A percentile compares a stretch with the other conserved stretches of the same genome.
phyloP scores from a whole-genome alignment of 2,329 filamentous ascomycete species.

The Trichoderma cornu-damae region DNA sequence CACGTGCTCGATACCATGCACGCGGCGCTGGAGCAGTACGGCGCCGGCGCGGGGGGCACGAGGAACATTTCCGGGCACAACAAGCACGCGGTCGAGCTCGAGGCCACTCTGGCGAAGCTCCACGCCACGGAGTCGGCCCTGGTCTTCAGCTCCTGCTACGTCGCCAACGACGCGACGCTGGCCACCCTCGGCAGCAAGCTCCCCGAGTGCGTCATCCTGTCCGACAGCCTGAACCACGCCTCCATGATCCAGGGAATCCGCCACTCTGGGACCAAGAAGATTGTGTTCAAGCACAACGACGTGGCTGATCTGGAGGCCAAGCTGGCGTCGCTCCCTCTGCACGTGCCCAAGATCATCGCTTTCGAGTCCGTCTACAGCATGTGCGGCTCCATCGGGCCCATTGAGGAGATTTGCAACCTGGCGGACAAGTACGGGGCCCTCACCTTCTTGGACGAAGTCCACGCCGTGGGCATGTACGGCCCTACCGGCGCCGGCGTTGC shows the following conservation, averaged over 20 bases:
- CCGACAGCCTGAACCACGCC: conserved; percentile 93
- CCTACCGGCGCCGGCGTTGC: conserved; percentile 92
- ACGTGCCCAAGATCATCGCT: conserved; percentile 94
- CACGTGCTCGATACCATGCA: conserved; percentile 90
- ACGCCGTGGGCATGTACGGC: conserved; percentile 98
- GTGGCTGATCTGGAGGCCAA: conserved; percentile 89
- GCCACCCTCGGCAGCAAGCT: conserved; percentile 96
- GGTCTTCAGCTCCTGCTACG: conserved; percentile 96
- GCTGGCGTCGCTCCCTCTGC: conserved; percentile 75
- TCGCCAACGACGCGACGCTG: conserved; percentile 94
- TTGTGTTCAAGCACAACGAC: conserved; percentile 99
- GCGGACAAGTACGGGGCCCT: conserved; percentile 97
- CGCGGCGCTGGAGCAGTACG: conserved; percentile 88
- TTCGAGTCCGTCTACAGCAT: conserved; percentile 99
- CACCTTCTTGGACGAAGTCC: conserved; percentile 97
- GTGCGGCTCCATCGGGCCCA: conserved; percentile 95
- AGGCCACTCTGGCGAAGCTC: conserved; percentile 75
- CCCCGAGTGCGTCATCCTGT: conserved; percentile 95
- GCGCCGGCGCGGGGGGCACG: conserved; percentile 90
- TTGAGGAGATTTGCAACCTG: conserved; percentile 90
- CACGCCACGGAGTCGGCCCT: conserved; percentile 89
- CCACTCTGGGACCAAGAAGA: conserved; percentile 92
- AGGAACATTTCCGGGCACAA: conserved; percentile 98
- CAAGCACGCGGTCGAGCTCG: conserved; percentile 81
- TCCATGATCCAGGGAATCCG: conserved; percentile 99